Conservation (phyloP, 2,329 filamentous ascomycete genomes). For the Remersonia thermophila region DNA sequence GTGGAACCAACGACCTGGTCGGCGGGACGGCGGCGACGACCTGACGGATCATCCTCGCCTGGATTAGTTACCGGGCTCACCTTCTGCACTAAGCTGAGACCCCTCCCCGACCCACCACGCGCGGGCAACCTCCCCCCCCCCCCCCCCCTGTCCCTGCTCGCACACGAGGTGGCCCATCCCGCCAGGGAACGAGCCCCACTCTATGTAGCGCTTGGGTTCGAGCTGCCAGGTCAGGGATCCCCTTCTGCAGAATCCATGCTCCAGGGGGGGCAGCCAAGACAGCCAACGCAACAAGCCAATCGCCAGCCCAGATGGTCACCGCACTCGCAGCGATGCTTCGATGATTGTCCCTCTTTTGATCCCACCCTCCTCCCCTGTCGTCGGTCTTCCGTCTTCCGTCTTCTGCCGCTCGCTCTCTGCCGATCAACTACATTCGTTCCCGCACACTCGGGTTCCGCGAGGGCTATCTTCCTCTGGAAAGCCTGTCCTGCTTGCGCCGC, state of each 20-base stretch:
- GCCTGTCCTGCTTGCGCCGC: constrained; percentile 1
- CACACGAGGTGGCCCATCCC: no score
- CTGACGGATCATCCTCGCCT: no score
- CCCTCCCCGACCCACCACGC: no score
- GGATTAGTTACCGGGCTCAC: no score
- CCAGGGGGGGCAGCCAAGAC: constrained; percentile 3
- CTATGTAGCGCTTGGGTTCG: no score
- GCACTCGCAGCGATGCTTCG: constrained; percentile 2
- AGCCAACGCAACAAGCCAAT: no score
- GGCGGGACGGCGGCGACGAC: no score
- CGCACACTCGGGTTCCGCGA: constrained; percentile 5
- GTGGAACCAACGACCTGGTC: no score
- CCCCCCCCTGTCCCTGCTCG: no score
- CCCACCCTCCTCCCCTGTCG: constrained; percentile 9
- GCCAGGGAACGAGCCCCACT: no score
- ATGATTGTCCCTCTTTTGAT: constrained; percentile 10
- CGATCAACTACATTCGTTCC: constrained; percentile 8
- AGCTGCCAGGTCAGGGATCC: constrained; percentile 6
- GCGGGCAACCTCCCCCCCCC: no score
- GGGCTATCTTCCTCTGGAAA: neutral
- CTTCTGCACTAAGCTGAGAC: no score
- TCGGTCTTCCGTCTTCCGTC: neutral
- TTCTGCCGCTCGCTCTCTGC: neutral
- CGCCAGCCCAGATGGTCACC: constrained; percentile 3
- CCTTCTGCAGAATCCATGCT: neutral